Base-by-base conservation (phyloP, 2,329 filamentous ascomycete genomes). In the Claviceps fusiformis region DNA sequence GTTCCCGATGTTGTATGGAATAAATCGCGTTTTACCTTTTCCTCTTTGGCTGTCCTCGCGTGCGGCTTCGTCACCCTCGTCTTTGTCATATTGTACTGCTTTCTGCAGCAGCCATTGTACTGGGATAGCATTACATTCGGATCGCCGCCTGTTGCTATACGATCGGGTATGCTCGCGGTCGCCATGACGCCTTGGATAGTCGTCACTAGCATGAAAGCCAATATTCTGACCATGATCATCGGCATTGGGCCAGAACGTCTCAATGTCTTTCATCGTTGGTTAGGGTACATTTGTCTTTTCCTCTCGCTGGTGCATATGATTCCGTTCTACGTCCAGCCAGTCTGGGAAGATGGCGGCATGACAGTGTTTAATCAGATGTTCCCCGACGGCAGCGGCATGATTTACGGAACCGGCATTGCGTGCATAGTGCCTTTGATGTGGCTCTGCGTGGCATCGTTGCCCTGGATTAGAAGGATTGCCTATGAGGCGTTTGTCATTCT, bases 121-220 rank as follows among this genome's bases (percentile, higher is more conserved):
- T 95, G 89, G 81, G 74, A 86, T 64, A 93, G 87, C 68, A 95
- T 96, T 62, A 78, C 78, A 49, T 92, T 81, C 63, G 92, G 92
- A 46, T 95, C 92, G 1, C 92, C 92, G 33, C 92, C 92, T 0
- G 68, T 97, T 55, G 89, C 91, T 10, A 83, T 96, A 58, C 81
- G 92, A 60, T 78, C 90, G 8, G 92, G 92, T 50, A 96, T 96
- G 92, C 81, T 96, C 55, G 85, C 91, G 13, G 85, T 96, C 15
- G 88, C 92, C 13, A 81, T 95, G 77, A 86, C 93, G 49, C 92
- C 92, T 0, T 96, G 91, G 90, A 92, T 96, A 60, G 75, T 95
- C 52, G 89, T 85, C 19, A 83, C 93, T 11, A 89, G 87, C 65
- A 95, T 89, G 77, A 96, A 96, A 70, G 86, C 89, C 17, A 97